Evolutionary conservation across 345 rosid genomes (phyloP).

Genomic region (Gossypium thurberi): DNA sequence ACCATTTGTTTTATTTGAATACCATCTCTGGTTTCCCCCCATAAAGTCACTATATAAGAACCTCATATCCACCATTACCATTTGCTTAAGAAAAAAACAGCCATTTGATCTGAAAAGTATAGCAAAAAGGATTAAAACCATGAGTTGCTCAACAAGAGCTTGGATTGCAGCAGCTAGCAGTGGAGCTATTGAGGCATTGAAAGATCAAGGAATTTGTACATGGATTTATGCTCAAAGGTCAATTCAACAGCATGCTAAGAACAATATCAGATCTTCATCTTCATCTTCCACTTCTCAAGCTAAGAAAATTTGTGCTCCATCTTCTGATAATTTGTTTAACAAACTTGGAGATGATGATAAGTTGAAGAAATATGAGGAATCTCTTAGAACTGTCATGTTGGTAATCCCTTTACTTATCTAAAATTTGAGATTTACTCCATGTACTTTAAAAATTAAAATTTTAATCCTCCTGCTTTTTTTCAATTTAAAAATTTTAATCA

Average conservation of each 20-base stretch:
- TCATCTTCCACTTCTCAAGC: conserved; percentile 19
- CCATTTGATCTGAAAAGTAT: background rate
- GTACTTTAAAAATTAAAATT: background rate
- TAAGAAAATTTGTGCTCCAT: conserved; percentile 18
- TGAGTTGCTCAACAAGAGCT: conserved; percentile 32
- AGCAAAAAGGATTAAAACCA: background rate
- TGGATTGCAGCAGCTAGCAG: conserved; percentile 50
- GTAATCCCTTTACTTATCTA: too few species aligned
- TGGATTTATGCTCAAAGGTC: conserved; percentile 42
- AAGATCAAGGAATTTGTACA: conserved; percentile 46
- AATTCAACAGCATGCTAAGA: conserved; percentile 27
- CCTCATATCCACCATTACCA: background rate
- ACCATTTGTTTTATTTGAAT: background rate
- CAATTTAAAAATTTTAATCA: too few species aligned
- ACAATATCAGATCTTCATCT: conserved; percentile 23
- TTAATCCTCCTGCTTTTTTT: background rate
- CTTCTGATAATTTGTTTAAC: conserved; percentile 1
- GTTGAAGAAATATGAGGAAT: conserved; percentile 18
- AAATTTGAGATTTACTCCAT: conserved; percentile 7
- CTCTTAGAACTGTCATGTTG: conserved; percentile 18
- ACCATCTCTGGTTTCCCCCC: background rate
- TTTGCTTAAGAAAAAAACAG: background rate
- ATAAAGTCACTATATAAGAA: background rate
- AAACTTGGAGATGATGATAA: conserved; percentile 9
- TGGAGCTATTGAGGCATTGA: conserved; percentile 45